These are phyloP conservation scores for Aspergillus hancockii DNA, from an alignment of 495 filamentous ascomycete genomes.

Conservation along the genomic window DNA sequence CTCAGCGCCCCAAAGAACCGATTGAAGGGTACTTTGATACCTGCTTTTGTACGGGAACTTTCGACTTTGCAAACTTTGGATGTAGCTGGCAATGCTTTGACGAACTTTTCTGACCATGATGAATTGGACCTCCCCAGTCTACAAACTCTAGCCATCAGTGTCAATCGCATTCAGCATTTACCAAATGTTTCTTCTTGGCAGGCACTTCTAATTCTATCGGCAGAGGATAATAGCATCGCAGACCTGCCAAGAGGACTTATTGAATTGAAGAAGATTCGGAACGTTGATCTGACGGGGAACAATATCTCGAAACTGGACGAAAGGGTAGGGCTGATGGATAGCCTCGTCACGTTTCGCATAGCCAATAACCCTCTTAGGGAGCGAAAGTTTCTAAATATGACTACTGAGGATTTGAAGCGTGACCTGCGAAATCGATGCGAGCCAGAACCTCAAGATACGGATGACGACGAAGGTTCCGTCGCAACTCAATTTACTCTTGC, in stretches of 20 bases:
- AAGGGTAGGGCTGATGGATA: slow-evolving; percentile 78
- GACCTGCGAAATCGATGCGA: slow-evolving; percentile 70
- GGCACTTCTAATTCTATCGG: slow-evolving; percentile 68
- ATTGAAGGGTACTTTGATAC: slow-evolving; percentile 70
- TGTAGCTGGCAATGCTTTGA: slow-evolving; percentile 72
- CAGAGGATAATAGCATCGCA: slow-evolving; percentile 77
- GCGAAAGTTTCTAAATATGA: slow-evolving; percentile 78
- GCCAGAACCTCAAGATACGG: slow-evolving; percentile 50
- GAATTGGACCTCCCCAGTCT: slow-evolving; percentile 66
- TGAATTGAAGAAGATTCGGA: slow-evolving; percentile 63
- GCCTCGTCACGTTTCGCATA: slow-evolving; percentile 68
- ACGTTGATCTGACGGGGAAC: slow-evolving; percentile 82
- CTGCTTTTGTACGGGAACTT: slow-evolving; percentile 54
- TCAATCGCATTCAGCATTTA: slow-evolving; percentile 72
- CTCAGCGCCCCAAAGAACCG: slow-evolving; percentile 78
- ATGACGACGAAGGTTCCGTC: slow-evolving; percentile 45
- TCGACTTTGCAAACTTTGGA: slow-evolving; percentile 70
- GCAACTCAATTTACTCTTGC: slow-evolving; percentile 49
- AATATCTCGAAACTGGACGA: slow-evolving; percentile 74
- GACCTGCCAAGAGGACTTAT: slow-evolving; percentile 74
- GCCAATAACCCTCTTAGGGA: slow-evolving; percentile 86
- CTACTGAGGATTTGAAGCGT: slow-evolving; percentile 78
- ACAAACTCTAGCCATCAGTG: slow-evolving; percentile 69
- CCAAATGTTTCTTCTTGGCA: slow-evolving; percentile 73
- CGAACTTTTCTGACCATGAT: slow-evolving; percentile 50